Conservation (phyloP, 73 alveolate genomes). For the Blepharisma stoltei region DNA sequence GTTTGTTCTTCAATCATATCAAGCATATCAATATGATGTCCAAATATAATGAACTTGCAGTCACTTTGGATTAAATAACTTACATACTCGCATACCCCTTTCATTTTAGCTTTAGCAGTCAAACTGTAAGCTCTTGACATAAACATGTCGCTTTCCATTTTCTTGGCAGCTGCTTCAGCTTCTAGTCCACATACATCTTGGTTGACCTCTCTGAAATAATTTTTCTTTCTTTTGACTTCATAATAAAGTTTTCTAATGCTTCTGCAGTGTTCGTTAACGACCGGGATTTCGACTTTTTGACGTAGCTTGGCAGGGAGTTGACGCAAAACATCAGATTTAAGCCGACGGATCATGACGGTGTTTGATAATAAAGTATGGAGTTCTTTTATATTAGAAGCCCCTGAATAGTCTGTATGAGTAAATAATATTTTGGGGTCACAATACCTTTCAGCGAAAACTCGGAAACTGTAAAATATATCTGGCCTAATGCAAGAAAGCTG, state of each 20-base stretch:
- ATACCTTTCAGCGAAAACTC: constrained; percentile 79
- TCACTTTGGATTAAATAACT: constrained; percentile 75
- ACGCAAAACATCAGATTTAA: constrained; percentile 86
- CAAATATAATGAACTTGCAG: constrained; percentile 85
- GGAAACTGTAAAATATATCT: constrained; percentile 78
- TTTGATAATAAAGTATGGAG: constrained; percentile 69
- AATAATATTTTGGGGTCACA: constrained; percentile 87
- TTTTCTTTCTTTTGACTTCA: constrained; percentile 37
- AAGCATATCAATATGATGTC: constrained; percentile 85
- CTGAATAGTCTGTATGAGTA: constrained; percentile 78
- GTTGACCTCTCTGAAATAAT: constrained; percentile 44
- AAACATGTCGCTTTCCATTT: constrained; percentile 32
- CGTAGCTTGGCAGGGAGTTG: constrained; percentile 90
- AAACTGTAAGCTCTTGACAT: constrained; percentile 68
- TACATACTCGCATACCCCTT: constrained; percentile 78
- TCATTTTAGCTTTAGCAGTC: constrained; percentile 84
- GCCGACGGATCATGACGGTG: constrained; percentile 90
- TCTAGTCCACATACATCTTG: constrained; percentile 50
- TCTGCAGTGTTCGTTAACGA: constrained; percentile 32
- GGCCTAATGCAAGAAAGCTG: constrained; percentile 85
- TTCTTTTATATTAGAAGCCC: constrained; percentile 86
- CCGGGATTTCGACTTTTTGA: constrained; percentile 70
- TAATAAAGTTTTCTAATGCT: constrained; percentile 25
- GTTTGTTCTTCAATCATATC: constrained; percentile 88
- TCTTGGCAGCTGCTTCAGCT: constrained; percentile 44